Conservation (phyloP, 805 yeast species). For the Ogataea pignaliae region DNA sequence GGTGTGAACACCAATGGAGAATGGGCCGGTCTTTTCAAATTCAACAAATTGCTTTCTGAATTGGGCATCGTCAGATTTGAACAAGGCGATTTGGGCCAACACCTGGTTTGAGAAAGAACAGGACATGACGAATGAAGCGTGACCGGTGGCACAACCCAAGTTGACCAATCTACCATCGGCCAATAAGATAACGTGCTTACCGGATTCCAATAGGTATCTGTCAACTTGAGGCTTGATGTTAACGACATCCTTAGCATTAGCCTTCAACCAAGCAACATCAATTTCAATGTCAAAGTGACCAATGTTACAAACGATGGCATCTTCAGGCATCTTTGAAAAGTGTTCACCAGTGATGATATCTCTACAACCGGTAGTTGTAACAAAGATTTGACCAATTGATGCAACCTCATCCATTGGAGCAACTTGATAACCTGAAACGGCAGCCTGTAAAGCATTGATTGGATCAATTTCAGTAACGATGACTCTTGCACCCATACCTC, state of each 20-base stretch:
- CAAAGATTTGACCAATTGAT: conserved; percentile 90
- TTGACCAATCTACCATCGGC: conserved; percentile 99
- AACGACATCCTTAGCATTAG: conserved; percentile 86
- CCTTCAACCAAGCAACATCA: conserved; percentile 98
- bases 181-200: conserved; percentile 90
- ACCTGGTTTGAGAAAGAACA: conserved; percentile 99
- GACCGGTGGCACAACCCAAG: conserved; percentile 99
- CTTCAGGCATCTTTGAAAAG: conserved; percentile 94
- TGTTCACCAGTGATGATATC: conserved; percentile 90
- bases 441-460: conserved; percentile 98
- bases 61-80: conserved; percentile 75
- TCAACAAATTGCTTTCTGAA: conserved; percentile 83
- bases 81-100: conserved; percentile 95
- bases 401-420: conserved; percentile 94
- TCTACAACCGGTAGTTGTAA: conserved; percentile 99
- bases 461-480: conserved; percentile 97
- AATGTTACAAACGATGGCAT: conserved; percentile 98
- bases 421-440: conserved; percentile 98
- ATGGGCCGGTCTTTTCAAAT: conserved; percentile 89
- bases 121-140: conserved; percentile 98
- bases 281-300: conserved; percentile 99
- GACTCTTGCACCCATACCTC: conserved; percentile 99
- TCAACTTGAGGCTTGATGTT: conserved; percentile 99
- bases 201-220: conserved; percentile 84
- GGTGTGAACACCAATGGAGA: conserved; percentile 88